Base-by-base conservation (phyloP, 257 asterid species). In the Coffea canephora region DNA sequence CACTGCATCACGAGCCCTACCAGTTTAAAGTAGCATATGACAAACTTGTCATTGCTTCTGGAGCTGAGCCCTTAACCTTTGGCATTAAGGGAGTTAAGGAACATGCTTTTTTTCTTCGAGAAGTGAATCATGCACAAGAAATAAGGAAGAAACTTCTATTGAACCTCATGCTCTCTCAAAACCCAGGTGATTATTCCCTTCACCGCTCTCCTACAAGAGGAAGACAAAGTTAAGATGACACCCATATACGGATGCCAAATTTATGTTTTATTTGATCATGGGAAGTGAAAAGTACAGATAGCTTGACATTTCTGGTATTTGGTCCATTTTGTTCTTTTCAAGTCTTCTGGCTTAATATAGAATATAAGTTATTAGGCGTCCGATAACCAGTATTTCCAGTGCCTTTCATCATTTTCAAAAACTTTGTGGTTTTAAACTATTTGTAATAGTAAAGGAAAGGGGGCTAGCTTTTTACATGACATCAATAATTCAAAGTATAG, bases 11-110 rank as follows among this genome's bases (percentile, higher is more conserved):
- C 6, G 87, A 87, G 79, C 88, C 92, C 82, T 90, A 94, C 85
- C 82, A 49, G 27, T 95, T 95, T 52, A 93, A 90, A 84, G 98
- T 95, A 83, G 82, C 97, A 15, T 95, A 95, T 34, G 98, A 95
- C 89, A 95, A 93, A 87, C 95, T 95, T 85, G 96, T 95, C 54
- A 90, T 95, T 70, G 97, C 96, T 72, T 83, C 97, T 72, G 98
- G 98, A 83, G 88, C 98, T 59, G 97, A 93, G 74, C 96, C 98
- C 8, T 67, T 90, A 85, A 95, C 97, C 59, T 95, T 93, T 78
- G 98, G 98, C 83, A 89, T 95, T 74, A 93, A 89, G 84, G 98
- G 98, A 14, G 98, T 95, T 15, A 65, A 86, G 74, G 93, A 95
- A 74, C 91, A 93, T 41, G 97, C 98, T 4, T 90, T 90, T 80